These are phyloP conservation scores for Picea glauca DNA, from an alignment of 75 land plant species.

Conservation along the genomic window DNA sequence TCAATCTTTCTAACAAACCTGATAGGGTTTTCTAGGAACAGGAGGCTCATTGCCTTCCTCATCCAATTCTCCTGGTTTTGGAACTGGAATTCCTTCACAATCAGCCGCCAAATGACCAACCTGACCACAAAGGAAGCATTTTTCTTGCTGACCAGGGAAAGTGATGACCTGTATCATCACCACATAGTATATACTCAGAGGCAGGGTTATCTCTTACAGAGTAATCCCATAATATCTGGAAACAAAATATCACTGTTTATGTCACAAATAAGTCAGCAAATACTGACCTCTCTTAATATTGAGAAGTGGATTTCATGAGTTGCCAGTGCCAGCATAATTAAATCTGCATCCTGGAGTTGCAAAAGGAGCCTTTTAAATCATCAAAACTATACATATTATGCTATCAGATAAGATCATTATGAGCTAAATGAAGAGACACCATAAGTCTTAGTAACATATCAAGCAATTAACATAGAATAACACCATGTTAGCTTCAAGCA, in stretches of 20 bases:
- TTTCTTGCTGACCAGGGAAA: slow-evolving; percentile 77
- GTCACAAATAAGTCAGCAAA: background rate
- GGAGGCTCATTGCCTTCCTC: slow-evolving; percentile 19
- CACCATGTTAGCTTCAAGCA: background rate
- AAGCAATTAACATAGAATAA: background rate
- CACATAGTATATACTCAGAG: background rate
- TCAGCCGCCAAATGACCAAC: slow-evolving; percentile 91
- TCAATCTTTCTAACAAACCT: slow-evolving; percentile 21
- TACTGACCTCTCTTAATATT: slow-evolving; percentile 83
- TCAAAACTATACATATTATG: background rate
- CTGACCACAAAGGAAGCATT: slow-evolving; percentile 88
- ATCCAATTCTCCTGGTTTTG: slow-evolving; percentile 15
- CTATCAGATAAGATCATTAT: background rate
- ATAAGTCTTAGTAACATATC: background rate
- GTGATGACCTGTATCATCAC: slow-evolving; percentile 52
- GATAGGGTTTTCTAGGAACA: slow-evolving; percentile 33
- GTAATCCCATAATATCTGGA: background rate
- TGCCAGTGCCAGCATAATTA: slow-evolving; percentile 92
- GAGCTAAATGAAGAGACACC: background rate
- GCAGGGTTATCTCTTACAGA: background rate
- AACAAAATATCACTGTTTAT: background rate
- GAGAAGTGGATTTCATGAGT: slow-evolving; percentile 96
- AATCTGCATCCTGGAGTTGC: slow-evolving; percentile 81
- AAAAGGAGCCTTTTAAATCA: background rate
- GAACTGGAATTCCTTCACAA: slow-evolving; percentile 45